Evolutionary conservation across 345 rosid genomes (phyloP).

Genomic region (Cardamine occulta): DNA sequence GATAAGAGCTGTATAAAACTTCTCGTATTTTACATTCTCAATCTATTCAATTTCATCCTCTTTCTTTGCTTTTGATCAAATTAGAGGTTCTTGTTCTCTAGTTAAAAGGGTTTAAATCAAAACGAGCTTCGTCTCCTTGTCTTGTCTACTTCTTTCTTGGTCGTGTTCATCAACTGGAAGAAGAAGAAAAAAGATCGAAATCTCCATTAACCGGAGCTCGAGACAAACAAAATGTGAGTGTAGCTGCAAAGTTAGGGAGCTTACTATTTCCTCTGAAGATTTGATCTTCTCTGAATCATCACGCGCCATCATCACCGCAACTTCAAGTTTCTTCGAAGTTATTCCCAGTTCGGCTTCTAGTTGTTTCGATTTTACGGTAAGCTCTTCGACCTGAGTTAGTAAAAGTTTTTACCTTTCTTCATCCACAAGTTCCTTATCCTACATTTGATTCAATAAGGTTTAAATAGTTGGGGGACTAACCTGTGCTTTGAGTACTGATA

Average conservation of each 20-base stretch:
- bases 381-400: constrained; percentile 63
- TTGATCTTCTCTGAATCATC: constrained; percentile 66
- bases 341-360: constrained; percentile 61
- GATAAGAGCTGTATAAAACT: constrained; percentile 5
- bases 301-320: constrained; percentile 48
- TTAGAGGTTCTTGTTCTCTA: constrained; percentile 1
- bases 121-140: constrained; percentile 38
- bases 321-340: constrained; percentile 56
- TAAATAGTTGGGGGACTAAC: constrained; percentile 41
- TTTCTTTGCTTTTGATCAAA: background rate
- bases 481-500: constrained; percentile 65
- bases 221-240: constrained; percentile 5
- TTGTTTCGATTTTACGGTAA: constrained; percentile 52
- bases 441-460: background rate
- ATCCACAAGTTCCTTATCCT: background rate
- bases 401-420: background rate
- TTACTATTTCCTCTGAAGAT: constrained; percentile 57
- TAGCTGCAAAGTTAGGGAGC: constrained; percentile 63
- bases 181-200: background rate
- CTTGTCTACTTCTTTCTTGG: constrained; percentile 33
- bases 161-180: constrained; percentile 39
- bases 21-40: constrained; percentile 31
- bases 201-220: background rate
- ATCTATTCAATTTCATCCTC: background rate
- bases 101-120: constrained; percentile 14